phyloP scores from a whole-genome alignment of 805 yeast species.

The Ogataea paraovalis region DNA sequence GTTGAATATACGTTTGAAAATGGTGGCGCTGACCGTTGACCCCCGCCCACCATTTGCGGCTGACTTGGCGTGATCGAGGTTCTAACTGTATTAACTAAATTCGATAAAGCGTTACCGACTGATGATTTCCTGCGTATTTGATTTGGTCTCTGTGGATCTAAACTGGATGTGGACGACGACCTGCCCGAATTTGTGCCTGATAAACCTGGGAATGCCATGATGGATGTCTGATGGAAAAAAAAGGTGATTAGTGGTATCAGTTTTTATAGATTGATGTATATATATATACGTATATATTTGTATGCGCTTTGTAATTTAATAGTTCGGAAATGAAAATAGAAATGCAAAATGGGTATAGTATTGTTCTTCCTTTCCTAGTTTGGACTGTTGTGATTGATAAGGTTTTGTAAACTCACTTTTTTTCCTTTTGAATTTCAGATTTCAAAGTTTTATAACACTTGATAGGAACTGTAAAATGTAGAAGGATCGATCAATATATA shows the following conservation, averaged over 20 bases:
- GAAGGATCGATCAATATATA: too few relatives aligned
- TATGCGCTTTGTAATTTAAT: neutral
- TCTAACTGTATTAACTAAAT: constrained; percentile 26
- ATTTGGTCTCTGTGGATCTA: constrained; percentile 10
- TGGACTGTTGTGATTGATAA: too few relatives aligned
- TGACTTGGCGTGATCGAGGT: constrained; percentile 11
- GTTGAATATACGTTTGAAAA: constrained; percentile 2
- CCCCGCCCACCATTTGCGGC: neutral
- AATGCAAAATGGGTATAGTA: too few relatives aligned
- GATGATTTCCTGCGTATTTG: constrained; percentile 27
- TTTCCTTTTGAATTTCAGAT: too few relatives aligned
- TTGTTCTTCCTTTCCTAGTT: too few relatives aligned
- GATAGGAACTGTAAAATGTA: too few relatives aligned
- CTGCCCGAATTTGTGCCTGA: constrained; percentile 19
- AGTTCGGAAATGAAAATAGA: too few relatives aligned
- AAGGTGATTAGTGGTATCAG: neutral
- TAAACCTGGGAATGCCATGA: constrained; percentile 19
- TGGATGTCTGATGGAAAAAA: neutral
- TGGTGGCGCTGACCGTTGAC: constrained; percentile 1
- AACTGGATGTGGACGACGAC: constrained; percentile 18
- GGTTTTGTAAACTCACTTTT: too few relatives aligned
- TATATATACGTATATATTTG: neutral
- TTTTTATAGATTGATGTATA: too few relatives aligned
- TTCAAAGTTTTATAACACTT: too few relatives aligned
- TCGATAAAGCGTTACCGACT: constrained; percentile 25